phyloP scores from a whole-genome alignment of 257 asterid genomes.

The Gentiana dahurica region DNA sequence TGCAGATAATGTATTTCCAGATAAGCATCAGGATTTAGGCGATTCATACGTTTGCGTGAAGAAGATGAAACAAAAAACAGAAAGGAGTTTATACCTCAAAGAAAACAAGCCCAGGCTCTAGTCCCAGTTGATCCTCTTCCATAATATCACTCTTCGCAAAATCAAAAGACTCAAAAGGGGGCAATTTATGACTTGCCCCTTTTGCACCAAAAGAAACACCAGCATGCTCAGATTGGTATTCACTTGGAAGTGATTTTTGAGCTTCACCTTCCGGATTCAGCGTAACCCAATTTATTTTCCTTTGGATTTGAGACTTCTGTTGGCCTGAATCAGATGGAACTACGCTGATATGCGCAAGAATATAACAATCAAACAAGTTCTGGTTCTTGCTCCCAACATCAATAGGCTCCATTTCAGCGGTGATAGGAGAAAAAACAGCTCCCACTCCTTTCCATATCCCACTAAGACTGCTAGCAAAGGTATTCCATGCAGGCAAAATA shows the following conservation, averaged over 20 bases:
- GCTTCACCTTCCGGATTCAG: slow-evolving; percentile 81
- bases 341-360: slow-evolving; percentile 49
- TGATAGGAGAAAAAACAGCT: slow-evolving; percentile 87
- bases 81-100: slow-evolving; percentile 59
- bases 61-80: background rate
- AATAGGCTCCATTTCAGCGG: slow-evolving; percentile 96
- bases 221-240: slow-evolving; percentile 14
- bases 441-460: slow-evolving; percentile 99
- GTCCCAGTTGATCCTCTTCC: slow-evolving; percentile 96
- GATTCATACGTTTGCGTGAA: background rate
- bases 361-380: slow-evolving; percentile 83
- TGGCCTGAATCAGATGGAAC: slow-evolving; percentile 37
- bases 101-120: slow-evolving; percentile 94
- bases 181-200: slow-evolving; percentile 28
- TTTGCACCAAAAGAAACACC: slow-evolving; percentile 17
- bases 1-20: background rate
- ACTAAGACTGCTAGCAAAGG: slow-evolving; percentile 86
- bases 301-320: slow-evolving; percentile 46
- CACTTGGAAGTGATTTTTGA: slow-evolving; percentile 25
- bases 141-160: slow-evolving; percentile 69
- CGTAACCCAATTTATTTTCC: slow-evolving; percentile 81
- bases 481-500: slow-evolving; percentile 80
- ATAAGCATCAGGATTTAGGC: background rate
- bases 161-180: slow-evolving; percentile 73
- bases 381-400: slow-evolving; percentile 66